These are phyloP conservation scores for Rhododendron mucronatum DNA, from an alignment of 148 eudicot species.

Conservation along the genomic window DNA sequence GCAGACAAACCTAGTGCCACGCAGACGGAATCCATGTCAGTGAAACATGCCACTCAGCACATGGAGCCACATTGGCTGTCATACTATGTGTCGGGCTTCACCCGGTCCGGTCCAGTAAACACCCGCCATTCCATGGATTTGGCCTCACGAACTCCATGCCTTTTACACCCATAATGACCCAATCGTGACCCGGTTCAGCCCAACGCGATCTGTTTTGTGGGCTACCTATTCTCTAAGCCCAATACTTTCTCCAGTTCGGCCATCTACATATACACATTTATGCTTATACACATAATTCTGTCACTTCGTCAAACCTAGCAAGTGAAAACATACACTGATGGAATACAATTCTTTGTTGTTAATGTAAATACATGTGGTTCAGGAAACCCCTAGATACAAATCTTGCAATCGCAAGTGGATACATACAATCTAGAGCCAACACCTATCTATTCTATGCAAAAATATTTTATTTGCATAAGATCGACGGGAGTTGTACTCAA, in stretches of 20 bases:
- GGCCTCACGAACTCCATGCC: neutral
- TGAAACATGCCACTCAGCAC: neutral
- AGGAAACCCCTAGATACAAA: neutral
- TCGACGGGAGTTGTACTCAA: neutral
- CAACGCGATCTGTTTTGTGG: neutral
- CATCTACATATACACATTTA: neutral
- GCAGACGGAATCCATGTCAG: neutral
- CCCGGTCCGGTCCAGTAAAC: neutral
- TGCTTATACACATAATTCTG: neutral
- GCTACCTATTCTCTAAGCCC: neutral
- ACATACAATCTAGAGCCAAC: neutral
- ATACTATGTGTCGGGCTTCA: neutral
- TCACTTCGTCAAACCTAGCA: neutral
- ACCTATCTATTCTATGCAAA: neutral
- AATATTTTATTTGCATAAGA: neutral
- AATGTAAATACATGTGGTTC: neutral
- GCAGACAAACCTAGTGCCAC: neutral
- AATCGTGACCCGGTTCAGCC: neutral
- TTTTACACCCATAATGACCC: neutral
- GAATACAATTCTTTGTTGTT: neutral
- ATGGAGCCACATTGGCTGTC: neutral
- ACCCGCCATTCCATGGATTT: neutral
- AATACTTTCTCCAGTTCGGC: neutral
- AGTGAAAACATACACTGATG: neutral
- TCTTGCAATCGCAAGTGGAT: neutral